Base-by-base conservation (phyloP, 805 yeast genomes). In the Cyberlindnera saturnus region DNA sequence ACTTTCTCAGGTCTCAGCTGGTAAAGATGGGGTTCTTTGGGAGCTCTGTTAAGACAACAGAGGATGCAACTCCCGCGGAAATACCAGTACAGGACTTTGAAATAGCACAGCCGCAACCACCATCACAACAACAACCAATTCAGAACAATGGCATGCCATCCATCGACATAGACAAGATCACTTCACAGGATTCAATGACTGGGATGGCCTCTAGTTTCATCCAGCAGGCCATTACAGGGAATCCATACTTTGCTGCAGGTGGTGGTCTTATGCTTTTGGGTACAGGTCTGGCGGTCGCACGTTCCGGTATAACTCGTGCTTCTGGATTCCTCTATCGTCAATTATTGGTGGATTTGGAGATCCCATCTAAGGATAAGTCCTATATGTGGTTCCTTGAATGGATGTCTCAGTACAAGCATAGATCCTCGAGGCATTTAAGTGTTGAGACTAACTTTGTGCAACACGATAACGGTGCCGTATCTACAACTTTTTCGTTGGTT, bases 201-300 rank as follows among this genome's bases (percentile, higher is more conserved):
- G 64, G 67, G 0, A 60, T 63, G 55, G 60, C 67, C 1, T 49
- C 58, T 1, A 50, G 47, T 45, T 64, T 81, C 5, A 64, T 79
- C 54, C 64, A 74, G 34, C 79, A 77, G 43, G 75, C 79, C 3
- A 69, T 85, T 45, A 72, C 72, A 18, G 74, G 77, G 32, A 91
- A 91, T 60, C 98, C 97, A n/a, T 89, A 88, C 62, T 91, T 93
- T 68, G 93, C 97, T 1, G 99, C 98, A 0, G 99, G 99, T 57
- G 96, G 97, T 55, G 99, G 99, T 0, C 69, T 93, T 34, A 93
- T 93, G 99, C 69, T 90, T 4, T 68, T 93, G 3, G 99, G 99
- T n/a, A 89, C 96, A 0, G 83, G 82, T 1, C 64, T 93, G 30
- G 95, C 96, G 0, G 53, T 88, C 7, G 80, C 87, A 0, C 70